phyloP scores from a whole-genome alignment of 345 rosid species.

The Hibiscus mutabilis region DNA sequence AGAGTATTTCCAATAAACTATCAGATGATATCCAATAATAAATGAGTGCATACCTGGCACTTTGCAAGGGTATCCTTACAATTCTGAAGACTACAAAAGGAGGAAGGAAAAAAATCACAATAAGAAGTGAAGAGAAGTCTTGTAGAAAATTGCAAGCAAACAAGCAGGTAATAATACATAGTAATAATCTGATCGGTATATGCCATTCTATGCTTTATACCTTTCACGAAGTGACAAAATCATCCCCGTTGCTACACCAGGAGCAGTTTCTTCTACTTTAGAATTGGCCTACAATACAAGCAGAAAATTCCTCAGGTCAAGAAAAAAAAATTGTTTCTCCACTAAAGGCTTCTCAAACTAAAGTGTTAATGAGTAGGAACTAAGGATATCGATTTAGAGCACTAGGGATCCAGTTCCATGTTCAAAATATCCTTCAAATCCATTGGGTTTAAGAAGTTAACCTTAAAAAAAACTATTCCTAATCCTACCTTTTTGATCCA shows the following conservation, averaged over 20 bases:
- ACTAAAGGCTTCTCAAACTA: background rate
- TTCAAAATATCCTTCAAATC: background rate
- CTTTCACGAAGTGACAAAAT: conserved; percentile 85
- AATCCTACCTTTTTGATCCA: conserved; percentile 83
- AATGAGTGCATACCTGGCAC: conserved; percentile 54
- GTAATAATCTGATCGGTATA: background rate
- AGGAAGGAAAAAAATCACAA: background rate
- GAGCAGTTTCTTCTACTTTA: conserved; percentile 73
- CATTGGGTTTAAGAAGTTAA: background rate
- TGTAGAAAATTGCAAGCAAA: background rate
- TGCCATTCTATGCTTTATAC: conserved; percentile 22
- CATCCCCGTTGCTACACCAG: conserved; percentile 74
- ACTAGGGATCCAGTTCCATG: conserved; percentile 1
- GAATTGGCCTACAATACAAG: conserved; percentile 36
- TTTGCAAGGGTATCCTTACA: conserved; percentile 66
- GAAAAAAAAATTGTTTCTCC: background rate
- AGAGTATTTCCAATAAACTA: background rate
- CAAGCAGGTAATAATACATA: background rate
- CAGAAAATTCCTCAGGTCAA: background rate
- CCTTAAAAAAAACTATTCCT: conserved; percentile 20
- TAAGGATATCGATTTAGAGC: background rate
- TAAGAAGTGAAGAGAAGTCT: background rate
- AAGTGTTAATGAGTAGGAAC: background rate
- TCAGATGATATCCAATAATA: background rate
- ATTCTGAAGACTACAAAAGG: conserved; percentile 62